Evolutionary conservation across 345 rosid genomes (phyloP), one percentile per base, ranked within the genome.

Genomic region (Balakata baccata): DNA sequence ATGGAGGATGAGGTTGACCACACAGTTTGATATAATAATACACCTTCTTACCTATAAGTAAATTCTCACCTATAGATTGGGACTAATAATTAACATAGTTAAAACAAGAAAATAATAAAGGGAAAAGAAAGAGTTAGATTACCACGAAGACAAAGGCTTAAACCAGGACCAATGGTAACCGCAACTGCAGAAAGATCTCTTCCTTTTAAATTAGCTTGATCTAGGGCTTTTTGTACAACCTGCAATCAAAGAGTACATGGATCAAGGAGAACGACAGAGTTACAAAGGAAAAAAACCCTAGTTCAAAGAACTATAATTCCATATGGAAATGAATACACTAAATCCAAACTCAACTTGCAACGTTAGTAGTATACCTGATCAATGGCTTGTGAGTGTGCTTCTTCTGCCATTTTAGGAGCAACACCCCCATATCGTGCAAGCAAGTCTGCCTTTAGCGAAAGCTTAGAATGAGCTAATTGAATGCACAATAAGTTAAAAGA

Each of bases 121-220:
- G 11, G 46, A 53, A 57, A 57, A 74, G 14, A 49, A 58, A 37
- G 23, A 38, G 6, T 51, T 45, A 74, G 58, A 78, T 82, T 88
- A 94, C 98, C 98, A 0, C 97, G 94, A 78, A 94, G 95, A 77
- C 98, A 94, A 52, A 94, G 95, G 81, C 98, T 83, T 77, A 94
- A 86, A 76, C 97, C 98, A 76, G 98, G 98, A 76, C 98, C 98
- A 84, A 92, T 92, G 67, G 98, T 94, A 74, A 94, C 98, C 81
- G 98, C 98, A 84, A 94, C 87, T 11, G 97, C 98, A 81, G 98
- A 88, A 70, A 94, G 84, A 79, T 94, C 88, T 18, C 76, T 74
- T 77, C 80, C 95, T 18, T 85, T 84, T 73, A 94, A 51, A 77
- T 85, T 85, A 64, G 97, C 95, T 78, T 76, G 76, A 80, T 89